A percentile compares a stretch with the other conserved stretches of the same genome.
Conservation (phyloP, 225 moss, liverwort and hornwort genomes). For the Thuidium tamariscinum region DNA sequence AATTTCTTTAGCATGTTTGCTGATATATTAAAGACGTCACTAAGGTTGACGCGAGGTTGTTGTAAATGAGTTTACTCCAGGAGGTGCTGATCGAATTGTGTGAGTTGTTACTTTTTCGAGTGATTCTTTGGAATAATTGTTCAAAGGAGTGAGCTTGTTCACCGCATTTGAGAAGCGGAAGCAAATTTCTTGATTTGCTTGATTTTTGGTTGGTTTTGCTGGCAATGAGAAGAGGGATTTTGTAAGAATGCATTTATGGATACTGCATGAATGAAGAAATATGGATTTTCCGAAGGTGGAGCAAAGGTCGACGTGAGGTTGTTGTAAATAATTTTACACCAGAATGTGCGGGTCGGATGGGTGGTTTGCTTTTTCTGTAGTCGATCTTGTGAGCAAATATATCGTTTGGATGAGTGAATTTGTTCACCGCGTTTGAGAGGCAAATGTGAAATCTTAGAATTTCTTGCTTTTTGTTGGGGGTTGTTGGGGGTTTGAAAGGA, state of each 20-base stretch:
- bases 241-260: background rate
- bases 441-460: background rate
- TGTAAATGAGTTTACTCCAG: background rate
- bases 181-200: background rate
- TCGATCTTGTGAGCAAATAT: background rate
- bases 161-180: background rate
- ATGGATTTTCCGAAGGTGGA: background rate
- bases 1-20: background rate
- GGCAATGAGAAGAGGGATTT: background rate
- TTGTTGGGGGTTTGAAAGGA: too few relatives aligned
- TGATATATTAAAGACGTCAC: background rate
- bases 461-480: too few relatives aligned
- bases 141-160: background rate
- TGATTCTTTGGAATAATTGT: background rate
- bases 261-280: background rate
- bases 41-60: background rate
- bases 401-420: background rate
- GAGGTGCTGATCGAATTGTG: background rate
- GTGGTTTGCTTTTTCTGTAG: background rate
- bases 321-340: background rate
- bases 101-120: background rate
- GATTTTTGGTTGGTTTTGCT: background rate
- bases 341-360: background rate
- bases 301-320: background rate
- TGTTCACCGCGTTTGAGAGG: background rate